phyloP scores from a whole-genome alignment of 1,284 basidiomycete species.

The Ceratobasidium sp. region DNA sequence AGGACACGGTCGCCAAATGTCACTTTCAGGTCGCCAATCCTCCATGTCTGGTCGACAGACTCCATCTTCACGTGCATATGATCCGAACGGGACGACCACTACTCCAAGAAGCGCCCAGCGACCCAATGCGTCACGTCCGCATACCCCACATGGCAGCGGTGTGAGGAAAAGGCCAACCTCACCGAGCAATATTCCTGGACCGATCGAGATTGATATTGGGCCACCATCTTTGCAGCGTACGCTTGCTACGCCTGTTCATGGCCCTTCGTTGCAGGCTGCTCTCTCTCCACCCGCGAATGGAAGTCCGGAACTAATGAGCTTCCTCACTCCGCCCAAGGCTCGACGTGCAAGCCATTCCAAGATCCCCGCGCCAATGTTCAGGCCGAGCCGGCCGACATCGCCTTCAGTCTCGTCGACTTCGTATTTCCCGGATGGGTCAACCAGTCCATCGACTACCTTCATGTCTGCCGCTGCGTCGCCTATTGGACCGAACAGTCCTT shows the following conservation, averaged over 20 bases:
- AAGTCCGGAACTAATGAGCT: conserved; percentile 11
- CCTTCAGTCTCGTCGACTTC: conserved; percentile 31
- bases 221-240: conserved; percentile 46
- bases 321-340: conserved; percentile 53
- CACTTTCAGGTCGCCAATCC: conserved; percentile 30
- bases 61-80: background rate
- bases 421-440: conserved; percentile 36
- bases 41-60: conserved; percentile 38
- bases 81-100: conserved; percentile 66
- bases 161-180: conserved; percentile 76
- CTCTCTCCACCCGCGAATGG: conserved; percentile 48
- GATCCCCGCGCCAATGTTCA: conserved; percentile 63
- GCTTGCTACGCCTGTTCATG: conserved; percentile 50
- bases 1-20: conserved; percentile 5
- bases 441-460: conserved; percentile 56
- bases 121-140: conserved; percentile 29
- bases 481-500: conserved; percentile 36
- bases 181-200: conserved; percentile 77
- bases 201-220: conserved; percentile 50
- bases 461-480: conserved; percentile 60
- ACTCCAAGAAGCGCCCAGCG: conserved; percentile 3
- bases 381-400: conserved; percentile 39
- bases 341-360: conserved; percentile 81
- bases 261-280: conserved; percentile 57
- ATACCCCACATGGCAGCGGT: conserved; percentile 53